A percentile compares a stretch with the other conserved stretches of the same genome.
Conservation (phyloP, 208 protist genomes). For the Crithidia expoeki region DNA sequence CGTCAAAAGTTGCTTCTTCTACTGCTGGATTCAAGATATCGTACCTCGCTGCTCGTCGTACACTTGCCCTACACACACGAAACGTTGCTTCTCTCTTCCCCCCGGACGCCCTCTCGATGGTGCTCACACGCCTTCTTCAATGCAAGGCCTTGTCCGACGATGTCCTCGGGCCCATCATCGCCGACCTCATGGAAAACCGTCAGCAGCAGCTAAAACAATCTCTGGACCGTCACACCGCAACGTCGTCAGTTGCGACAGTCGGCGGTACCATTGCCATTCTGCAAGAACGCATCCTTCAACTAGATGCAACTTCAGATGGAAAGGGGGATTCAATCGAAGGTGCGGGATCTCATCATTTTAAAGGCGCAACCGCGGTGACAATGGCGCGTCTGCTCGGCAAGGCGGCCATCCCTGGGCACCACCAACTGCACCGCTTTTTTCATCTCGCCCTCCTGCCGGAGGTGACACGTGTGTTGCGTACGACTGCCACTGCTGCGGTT, state of each 20-base stretch:
- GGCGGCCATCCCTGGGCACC: conserved; percentile 51
- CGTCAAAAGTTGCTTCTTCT: background rate
- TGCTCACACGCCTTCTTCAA: conserved; percentile 59
- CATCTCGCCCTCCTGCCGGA: conserved; percentile 72
- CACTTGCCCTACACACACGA: conserved; percentile 60
- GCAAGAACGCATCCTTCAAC: conserved; percentile 22
- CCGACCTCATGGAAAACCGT: conserved; percentile 29
- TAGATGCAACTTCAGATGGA: background rate
- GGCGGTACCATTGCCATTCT: conserved; percentile 20
- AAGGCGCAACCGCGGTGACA: conserved; percentile 37
- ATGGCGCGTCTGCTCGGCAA: conserved; percentile 66
- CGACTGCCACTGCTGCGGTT: conserved; percentile 4
- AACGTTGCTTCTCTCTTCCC: conserved; percentile 37
- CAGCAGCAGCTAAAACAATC: background rate
- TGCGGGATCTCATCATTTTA: too few relatives aligned
- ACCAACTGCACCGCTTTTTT: conserved; percentile 72
- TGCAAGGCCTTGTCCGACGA: conserved; percentile 76
- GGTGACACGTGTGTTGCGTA: conserved; percentile 38
- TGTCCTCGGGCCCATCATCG: conserved; percentile 62
- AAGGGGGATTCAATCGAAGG: background rate
- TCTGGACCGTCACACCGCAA: background rate
- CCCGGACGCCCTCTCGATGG: conserved; percentile 32
- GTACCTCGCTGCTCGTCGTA: conserved; percentile 44
- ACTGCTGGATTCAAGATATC: conserved; percentile 1
- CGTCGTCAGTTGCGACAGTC: background rate